phyloP scores from a whole-genome alignment of 2,329 filamentous ascomycete species.

The Chrysoporthe deuterocubensis region DNA sequence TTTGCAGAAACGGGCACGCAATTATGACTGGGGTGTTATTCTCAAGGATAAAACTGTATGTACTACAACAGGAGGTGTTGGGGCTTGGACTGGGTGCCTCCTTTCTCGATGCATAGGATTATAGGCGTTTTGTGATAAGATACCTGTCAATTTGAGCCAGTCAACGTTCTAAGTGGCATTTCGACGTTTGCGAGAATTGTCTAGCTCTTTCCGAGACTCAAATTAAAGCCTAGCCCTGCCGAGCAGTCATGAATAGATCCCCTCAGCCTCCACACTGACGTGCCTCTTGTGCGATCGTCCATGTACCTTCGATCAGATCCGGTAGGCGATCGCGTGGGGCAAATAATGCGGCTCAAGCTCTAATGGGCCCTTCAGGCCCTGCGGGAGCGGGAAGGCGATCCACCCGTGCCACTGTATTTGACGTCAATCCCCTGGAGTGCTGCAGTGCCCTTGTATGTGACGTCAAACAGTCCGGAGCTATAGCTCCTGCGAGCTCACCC shows the following conservation, averaged over 20 bases:
- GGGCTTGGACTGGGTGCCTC: slow-evolving; percentile 5
- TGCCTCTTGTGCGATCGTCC: slow-evolving; percentile 12
- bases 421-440: slow-evolving; percentile 22
- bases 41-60: slow-evolving; percentile 1
- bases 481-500: neutral
- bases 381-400: slow-evolving; percentile 10
- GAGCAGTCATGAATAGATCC: neutral
- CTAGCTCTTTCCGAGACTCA: neutral
- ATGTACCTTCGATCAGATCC: slow-evolving; percentile 15
- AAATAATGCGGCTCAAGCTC: slow-evolving; percentile 16
- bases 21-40: slow-evolving; percentile 20
- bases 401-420: slow-evolving; percentile 17
- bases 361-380: neutral
- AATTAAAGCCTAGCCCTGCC: neutral
- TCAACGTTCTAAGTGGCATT: slow-evolving; percentile 8
- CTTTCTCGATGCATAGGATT: slow-evolving; percentile 13
- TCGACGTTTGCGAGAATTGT: slow-evolving; percentile 4
- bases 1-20: neutral
- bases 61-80: slow-evolving; percentile 12
- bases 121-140: slow-evolving; percentile 27
- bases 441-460: slow-evolving; percentile 15
- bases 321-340: slow-evolving; percentile 17
- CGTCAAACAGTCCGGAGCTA: slow-evolving; percentile 23
- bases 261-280: slow-evolving; percentile 13
- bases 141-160: slow-evolving; percentile 20